Conservation (phyloP, 2,329 filamentous ascomycete genomes). For the Epichloe aotearoae region DNA sequence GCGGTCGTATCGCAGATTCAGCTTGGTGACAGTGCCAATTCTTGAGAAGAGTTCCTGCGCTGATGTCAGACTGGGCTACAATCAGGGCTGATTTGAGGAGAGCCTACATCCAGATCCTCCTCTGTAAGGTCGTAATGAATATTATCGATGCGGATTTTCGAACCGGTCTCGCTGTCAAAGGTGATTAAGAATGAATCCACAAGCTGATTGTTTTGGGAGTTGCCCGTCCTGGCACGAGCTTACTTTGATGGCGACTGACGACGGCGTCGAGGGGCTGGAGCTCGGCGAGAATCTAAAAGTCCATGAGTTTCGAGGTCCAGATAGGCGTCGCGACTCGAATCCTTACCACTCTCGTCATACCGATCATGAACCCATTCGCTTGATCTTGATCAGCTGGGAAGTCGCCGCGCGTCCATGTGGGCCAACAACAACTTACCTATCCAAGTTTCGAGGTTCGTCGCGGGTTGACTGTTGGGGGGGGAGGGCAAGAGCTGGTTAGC, state of each 20-base stretch:
- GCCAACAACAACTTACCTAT: conserved; percentile 41
- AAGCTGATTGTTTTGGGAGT: neutral
- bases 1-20: conserved; percentile 71
- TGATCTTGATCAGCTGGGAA: conserved; percentile 1
- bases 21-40: conserved; percentile 57
- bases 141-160: conserved; percentile 75
- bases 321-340: neutral
- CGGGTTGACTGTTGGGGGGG: conserved; percentile 42
- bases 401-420: conserved; percentile 11
- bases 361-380: conserved; percentile 94
- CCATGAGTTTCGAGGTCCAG: conserved; percentile 11
- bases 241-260: conserved; percentile 31
- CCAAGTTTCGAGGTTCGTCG: conserved; percentile 52
- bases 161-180: conserved; percentile 36
- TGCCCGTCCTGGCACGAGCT: conserved; percentile 1
- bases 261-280: conserved; percentile 27
- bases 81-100: neutral
- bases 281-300: conserved; percentile 24
- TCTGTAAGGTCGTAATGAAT: conserved; percentile 85
- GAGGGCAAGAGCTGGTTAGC: conserved; percentile 17
- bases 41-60: conserved; percentile 62
- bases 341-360: conserved; percentile 59
- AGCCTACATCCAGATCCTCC: conserved; percentile 60
- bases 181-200: neutral
- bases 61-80: conserved; percentile 13